Base-by-base conservation (phyloP, 495 filamentous ascomycete genomes). In the Penicillium atrosanguineum region DNA sequence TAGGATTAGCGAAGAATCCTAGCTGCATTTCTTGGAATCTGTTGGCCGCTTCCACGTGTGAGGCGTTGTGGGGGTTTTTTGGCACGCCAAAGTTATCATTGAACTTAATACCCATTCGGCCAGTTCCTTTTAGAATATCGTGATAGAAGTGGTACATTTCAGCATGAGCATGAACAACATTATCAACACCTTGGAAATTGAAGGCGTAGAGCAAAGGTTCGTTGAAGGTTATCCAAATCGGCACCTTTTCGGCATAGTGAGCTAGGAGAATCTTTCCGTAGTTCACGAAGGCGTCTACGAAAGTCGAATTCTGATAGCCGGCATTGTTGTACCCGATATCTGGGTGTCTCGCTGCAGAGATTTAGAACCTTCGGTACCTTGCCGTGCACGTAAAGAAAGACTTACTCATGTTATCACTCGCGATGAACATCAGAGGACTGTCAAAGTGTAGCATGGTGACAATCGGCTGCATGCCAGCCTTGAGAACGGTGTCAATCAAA, bases 181-280 rank as follows among this genome's bases (percentile, higher is more conserved):
- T 57, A 40, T 71, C 56, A 14, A 68, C 56, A 4, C 64, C 61
- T 7, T 64, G 55, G 36, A 65, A 69, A 20, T 70, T 69, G 47
- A 56, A 61, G 1, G 62, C 63, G 48, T 66, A 68, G 18, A 67
- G 55, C 8, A 63, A 53, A 7, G 74, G 74, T 48, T 79, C 76
- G 44, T 79, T 79, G 62, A 77, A 67, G 6, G 72, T 79, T 2
- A 73, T 52, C 76, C 76, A 79, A 34, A 73, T 62, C 0, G 74
- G 72, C 0, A 79, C 74, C 20, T 71, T 59, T 37, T 77, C 71
- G 1, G 64, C 67, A 53, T 63, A 79, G 38, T 71, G 70, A 6
- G 75, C 62, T 9, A 79, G 51, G 7, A 76, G 51, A 14, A 74
- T 55, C 49, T 75, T 68, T 18, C 59, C 73, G 46, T 72, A 76